Conservation (phyloP, 805 yeast species). For the Metschnikowia kofuensis region DNA sequence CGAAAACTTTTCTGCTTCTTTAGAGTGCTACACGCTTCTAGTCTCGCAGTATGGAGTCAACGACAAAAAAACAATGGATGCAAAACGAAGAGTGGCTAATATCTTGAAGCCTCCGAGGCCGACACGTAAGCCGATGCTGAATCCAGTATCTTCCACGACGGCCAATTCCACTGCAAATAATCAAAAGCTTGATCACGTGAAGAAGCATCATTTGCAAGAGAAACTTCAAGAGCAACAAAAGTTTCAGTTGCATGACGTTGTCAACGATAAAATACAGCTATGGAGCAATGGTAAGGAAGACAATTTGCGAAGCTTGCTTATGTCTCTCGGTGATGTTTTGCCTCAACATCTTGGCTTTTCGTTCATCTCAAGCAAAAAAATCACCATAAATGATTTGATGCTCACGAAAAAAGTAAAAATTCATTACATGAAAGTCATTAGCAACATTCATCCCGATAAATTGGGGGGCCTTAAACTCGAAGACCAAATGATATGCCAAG, state of each 20-base stretch:
- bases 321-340: constrained; percentile 64
- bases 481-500: constrained; percentile 79
- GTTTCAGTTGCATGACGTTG: constrained; percentile 59
- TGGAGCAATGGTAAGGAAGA: constrained; percentile 81
- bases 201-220: constrained; percentile 30
- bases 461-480: constrained; percentile 60
- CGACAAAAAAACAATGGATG: constrained; percentile 66
- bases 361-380: constrained; percentile 38
- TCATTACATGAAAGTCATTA: constrained; percentile 75
- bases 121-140: constrained; percentile 6
- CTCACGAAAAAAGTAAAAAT: constrained; percentile 87
- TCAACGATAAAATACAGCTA: constrained; percentile 47
- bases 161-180: background rate
- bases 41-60: constrained; percentile 63
- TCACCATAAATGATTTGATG: constrained; percentile 68
- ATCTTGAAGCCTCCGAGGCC: constrained; percentile 54
- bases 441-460: constrained; percentile 84
- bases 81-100: constrained; percentile 72
- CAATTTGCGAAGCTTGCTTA: constrained; percentile 73
- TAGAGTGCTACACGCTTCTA: constrained; percentile 56
- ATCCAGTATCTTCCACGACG: constrained; percentile 6
- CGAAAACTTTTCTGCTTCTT: constrained; percentile 67
- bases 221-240: constrained; percentile 25
- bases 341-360: constrained; percentile 37
- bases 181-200: constrained; percentile 27